Percentiles rank a stretch among this genome's conserved stretches.
phyloP scores from a whole-genome alignment of 805 yeast genomes.

The Ogataea ganodermae region DNA sequence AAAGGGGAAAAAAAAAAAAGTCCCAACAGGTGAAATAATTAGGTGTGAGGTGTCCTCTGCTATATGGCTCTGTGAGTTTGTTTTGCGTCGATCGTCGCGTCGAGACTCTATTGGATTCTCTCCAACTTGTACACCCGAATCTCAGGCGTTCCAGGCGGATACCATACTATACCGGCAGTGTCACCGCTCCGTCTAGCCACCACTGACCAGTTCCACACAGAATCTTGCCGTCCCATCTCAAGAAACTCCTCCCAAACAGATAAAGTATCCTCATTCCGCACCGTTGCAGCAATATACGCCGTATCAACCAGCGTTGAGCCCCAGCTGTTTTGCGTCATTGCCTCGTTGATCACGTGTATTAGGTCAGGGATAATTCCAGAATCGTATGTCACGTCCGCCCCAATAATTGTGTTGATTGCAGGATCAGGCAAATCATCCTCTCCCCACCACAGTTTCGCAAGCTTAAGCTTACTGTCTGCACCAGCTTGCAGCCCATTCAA shows the following conservation, averaged over 20 bases:
- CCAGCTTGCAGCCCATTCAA: slow-evolving; percentile 40
- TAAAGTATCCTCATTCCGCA: slow-evolving; percentile 60
- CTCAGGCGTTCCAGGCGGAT: slow-evolving; percentile 26
- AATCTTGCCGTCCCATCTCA: slow-evolving; percentile 25
- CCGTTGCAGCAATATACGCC: slow-evolving; percentile 66
- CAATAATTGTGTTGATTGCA: slow-evolving; percentile 56
- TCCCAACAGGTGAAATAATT: not conserved
- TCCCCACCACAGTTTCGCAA: slow-evolving; percentile 63
- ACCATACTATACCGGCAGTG: slow-evolving; percentile 20
- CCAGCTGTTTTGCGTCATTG: slow-evolving; percentile 27
- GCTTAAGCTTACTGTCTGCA: slow-evolving; percentile 19
- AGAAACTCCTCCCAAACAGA: slow-evolving; percentile 43
- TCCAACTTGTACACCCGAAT: slow-evolving; percentile 27
- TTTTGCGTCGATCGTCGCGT: slow-evolving; percentile 10
- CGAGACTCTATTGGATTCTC: slow-evolving; percentile 17
- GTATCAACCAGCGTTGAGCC: slow-evolving; percentile 21
- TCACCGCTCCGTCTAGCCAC: not conserved
- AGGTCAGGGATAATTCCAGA: slow-evolving; percentile 56
- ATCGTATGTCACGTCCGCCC: slow-evolving; percentile 91
- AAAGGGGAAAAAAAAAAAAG: slow-evolving; percentile 1
- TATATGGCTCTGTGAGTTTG: too few relatives aligned
- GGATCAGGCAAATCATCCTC: slow-evolving; percentile 42
- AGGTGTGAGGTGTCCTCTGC: slow-evolving; percentile 10
- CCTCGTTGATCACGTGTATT: slow-evolving; percentile 47
- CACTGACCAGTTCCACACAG: slow-evolving; percentile 32